These are phyloP conservation scores for Tolypocladium tundrense DNA, from an alignment of 2,329 filamentous ascomycete genomes.

Conservation along the genomic window DNA sequence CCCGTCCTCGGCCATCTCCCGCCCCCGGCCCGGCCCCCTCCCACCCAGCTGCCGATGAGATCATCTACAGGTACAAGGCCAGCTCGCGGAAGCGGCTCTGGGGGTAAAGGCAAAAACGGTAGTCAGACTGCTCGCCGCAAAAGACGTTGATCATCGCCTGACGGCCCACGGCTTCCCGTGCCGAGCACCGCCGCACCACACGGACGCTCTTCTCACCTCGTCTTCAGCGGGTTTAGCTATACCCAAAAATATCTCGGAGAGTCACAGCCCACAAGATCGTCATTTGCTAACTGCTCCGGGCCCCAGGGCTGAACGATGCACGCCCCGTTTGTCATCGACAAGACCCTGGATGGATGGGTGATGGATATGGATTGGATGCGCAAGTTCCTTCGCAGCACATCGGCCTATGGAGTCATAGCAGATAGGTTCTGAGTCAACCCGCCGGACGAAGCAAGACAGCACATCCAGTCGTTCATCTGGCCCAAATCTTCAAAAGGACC, in stretches of 20 bases:
- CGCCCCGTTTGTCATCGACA: neutral
- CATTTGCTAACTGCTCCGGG: neutral
- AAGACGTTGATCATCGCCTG: neutral
- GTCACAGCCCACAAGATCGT: neutral
- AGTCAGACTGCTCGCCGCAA: neutral
- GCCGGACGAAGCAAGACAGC: neutral
- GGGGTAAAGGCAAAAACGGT: neutral
- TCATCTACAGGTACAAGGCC: neutral
- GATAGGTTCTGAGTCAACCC: neutral
- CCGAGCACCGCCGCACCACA: neutral
- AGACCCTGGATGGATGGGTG: neutral
- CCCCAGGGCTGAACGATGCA: neutral
- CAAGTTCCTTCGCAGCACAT: neutral
- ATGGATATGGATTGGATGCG: neutral
- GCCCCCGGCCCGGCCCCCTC: neutral
- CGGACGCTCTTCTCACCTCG: neutral
- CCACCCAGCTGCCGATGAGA: neutral
- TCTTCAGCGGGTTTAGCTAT: neutral
- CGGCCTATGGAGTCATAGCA: neutral
- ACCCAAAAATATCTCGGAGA: neutral
- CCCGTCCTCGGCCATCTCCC: neutral
- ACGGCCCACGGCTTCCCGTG: neutral
- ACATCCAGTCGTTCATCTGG: neutral
- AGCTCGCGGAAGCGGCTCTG: neutral
- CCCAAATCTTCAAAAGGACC: neutral